Percentiles rank a stretch among this genome's conserved stretches.
Conservation (phyloP, 176 grass and related monocot species). For the Lolium multiflorum region DNA sequence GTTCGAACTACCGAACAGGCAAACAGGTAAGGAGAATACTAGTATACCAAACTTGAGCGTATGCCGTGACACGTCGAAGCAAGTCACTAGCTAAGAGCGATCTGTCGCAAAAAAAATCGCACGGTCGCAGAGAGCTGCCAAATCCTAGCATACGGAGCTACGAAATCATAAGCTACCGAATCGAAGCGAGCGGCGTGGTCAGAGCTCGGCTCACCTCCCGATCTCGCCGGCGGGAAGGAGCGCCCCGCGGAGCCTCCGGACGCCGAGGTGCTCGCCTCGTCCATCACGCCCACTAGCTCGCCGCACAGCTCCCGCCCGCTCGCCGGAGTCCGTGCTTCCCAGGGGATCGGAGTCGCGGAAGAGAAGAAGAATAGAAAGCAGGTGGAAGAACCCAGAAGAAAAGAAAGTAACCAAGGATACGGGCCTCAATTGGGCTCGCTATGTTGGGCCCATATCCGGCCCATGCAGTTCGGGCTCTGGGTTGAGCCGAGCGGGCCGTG, state of each 20-base stretch:
- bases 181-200: constrained; percentile 9
- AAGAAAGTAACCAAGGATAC: neutral
- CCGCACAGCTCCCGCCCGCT: neutral
- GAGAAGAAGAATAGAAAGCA: neutral
- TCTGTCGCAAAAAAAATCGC: neutral
- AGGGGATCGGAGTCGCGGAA: neutral
- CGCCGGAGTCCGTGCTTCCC: constrained; percentile 37
- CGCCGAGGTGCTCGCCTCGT: constrained; percentile 62
- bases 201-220: constrained; percentile 60
- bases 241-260: constrained; percentile 38
- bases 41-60: neutral
- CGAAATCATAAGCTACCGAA: neutral
- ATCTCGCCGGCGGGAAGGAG: constrained; percentile 49
- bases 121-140: neutral
- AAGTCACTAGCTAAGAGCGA: constrained; percentile 24
- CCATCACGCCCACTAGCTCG: constrained; percentile 38
- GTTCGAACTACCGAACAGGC: neutral
- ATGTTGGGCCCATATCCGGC: neutral
- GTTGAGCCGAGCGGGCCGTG: neutral
- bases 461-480: neutral
- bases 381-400: neutral
- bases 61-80: neutral
- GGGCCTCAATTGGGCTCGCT: neutral
- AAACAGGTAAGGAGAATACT: neutral
- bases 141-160: neutral